These are phyloP conservation scores for Apiospora aurea DNA, from an alignment of 2,329 filamentous ascomycete genomes.

Conservation along the genomic window DNA sequence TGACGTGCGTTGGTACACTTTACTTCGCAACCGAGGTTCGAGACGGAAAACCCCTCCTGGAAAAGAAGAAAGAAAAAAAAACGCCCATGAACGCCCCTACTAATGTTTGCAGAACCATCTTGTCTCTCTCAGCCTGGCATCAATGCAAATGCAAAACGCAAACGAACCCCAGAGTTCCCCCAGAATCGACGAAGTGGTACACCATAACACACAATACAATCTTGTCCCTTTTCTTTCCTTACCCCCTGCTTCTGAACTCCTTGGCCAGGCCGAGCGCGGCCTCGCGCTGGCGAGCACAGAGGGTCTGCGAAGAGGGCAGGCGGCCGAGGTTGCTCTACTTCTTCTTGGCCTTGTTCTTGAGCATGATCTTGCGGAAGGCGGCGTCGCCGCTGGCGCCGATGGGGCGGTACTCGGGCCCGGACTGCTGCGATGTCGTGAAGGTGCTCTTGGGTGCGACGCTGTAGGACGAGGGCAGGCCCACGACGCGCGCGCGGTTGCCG, in stretches of 20 bases:
- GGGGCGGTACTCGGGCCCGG: slow-evolving; percentile 61
- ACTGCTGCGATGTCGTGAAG: slow-evolving; percentile 55
- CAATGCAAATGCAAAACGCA: background rate
- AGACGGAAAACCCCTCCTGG: background rate
- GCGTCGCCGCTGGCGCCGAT: slow-evolving; percentile 70
- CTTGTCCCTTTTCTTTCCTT: background rate
- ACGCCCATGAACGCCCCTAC: background rate
- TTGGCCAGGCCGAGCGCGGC: background rate
- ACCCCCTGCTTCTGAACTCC: background rate
- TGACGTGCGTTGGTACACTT: background rate
- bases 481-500: slow-evolving; percentile 64
- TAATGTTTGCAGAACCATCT: too few species aligned
- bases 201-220: background rate
- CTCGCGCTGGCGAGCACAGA: background rate
- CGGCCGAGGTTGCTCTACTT: slow-evolving; percentile 24
- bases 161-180: background rate
- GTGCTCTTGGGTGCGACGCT: slow-evolving; percentile 68
- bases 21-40: background rate
- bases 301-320: background rate
- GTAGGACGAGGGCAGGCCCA: slow-evolving; percentile 63
- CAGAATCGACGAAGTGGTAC: background rate
- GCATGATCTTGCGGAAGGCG: slow-evolving; percentile 71
- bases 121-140: too few species aligned
- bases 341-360: slow-evolving; percentile 63
- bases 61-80: background rate